Conservation (phyloP, 108 stramenopile species). For the Cyclostephanos tholiformis region DNA sequence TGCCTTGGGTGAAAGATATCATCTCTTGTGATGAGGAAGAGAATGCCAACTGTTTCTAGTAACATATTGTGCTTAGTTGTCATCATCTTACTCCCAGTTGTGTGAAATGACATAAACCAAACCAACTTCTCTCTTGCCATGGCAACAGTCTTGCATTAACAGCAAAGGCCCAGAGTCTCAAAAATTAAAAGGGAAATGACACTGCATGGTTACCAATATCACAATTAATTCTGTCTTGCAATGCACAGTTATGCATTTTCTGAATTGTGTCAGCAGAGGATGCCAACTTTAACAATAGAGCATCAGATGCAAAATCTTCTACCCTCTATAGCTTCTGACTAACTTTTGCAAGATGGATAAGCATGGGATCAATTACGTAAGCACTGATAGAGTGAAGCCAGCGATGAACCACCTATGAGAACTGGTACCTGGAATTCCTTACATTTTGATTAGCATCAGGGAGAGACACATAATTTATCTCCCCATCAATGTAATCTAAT, state of each 20-base stretch:
- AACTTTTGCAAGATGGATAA: too few species aligned
- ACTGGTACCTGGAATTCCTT: conserved; percentile 19
- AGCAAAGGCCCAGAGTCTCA: too few species aligned
- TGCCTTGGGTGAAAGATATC: conserved; percentile 19
- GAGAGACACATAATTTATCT: conserved; percentile 13
- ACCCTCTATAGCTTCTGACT: too few species aligned
- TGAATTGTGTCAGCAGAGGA: conserved; percentile 10
- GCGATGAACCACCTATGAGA: conserved; percentile 23
- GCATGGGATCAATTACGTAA: conserved; percentile 19
- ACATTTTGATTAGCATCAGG: conserved; percentile 31
- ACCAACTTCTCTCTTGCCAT: conserved; percentile 1
- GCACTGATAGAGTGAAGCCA: conserved; percentile 6
- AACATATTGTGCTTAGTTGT: conserved; percentile 19
- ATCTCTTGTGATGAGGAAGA: conserved; percentile 14
- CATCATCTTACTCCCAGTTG: conserved; percentile 16
- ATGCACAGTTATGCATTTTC: not conserved
- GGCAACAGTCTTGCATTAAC: too few species aligned
- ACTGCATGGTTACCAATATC: too few species aligned
- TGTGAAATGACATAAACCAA: conserved; percentile 21
- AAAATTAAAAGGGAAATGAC: too few species aligned
- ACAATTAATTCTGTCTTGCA: not conserved
- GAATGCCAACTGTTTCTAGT: conserved; percentile 15
- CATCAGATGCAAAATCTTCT: conserved; percentile 32
- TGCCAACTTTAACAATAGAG: conserved; percentile 4
- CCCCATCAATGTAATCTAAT: conserved; percentile 7